Conservation (phyloP, 1,284 basidiomycete genomes). For the Schizophyllum amplum region DNA sequence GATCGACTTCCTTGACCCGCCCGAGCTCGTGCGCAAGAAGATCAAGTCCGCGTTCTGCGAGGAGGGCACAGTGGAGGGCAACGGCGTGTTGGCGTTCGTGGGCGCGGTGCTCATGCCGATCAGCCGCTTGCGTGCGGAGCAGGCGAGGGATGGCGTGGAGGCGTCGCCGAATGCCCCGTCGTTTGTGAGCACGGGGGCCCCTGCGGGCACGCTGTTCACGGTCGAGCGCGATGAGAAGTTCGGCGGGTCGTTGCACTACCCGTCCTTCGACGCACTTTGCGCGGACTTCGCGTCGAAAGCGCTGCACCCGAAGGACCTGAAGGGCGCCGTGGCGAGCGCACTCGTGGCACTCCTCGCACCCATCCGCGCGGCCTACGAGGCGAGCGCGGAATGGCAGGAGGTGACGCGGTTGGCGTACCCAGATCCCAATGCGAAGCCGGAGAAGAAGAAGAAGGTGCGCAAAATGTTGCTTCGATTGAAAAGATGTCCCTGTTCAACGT, state of each 20-base stretch:
- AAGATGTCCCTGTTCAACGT: neutral
- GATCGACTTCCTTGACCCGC: constrained; percentile 93
- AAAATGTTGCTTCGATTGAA: neutral
- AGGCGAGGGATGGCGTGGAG: constrained; percentile 26
- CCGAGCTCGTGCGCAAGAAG: constrained; percentile 81
- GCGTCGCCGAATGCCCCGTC: constrained; percentile 45
- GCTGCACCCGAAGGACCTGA: constrained; percentile 89
- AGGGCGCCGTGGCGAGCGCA: constrained; percentile 72
- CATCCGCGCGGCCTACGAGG: constrained; percentile 72
- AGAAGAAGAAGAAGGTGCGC: constrained; percentile 57
- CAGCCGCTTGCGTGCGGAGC: constrained; percentile 64
- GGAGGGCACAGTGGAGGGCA: constrained; percentile 85
- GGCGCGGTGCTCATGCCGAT: constrained; percentile 88
- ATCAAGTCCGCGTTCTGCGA: constrained; percentile 93
- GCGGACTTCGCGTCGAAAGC: constrained; percentile 72
- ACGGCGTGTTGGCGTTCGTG: constrained; percentile 89
- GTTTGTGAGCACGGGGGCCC: constrained; percentile 62
- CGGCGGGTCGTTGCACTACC: constrained; percentile 81
- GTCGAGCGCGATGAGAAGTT: constrained; percentile 73
- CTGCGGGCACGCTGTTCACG: constrained; percentile 78
- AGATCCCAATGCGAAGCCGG: constrained; percentile 55
- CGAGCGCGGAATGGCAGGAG: constrained; percentile 75
- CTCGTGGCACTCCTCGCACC: constrained; percentile 79
- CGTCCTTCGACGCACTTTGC: constrained; percentile 59
- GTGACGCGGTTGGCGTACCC: constrained; percentile 83